Evolutionary conservation across 2,329 filamentous ascomycete species (phyloP), one percentile per base, ranked within the genome.

Genomic region (Sarocladium kiliense): DNA sequence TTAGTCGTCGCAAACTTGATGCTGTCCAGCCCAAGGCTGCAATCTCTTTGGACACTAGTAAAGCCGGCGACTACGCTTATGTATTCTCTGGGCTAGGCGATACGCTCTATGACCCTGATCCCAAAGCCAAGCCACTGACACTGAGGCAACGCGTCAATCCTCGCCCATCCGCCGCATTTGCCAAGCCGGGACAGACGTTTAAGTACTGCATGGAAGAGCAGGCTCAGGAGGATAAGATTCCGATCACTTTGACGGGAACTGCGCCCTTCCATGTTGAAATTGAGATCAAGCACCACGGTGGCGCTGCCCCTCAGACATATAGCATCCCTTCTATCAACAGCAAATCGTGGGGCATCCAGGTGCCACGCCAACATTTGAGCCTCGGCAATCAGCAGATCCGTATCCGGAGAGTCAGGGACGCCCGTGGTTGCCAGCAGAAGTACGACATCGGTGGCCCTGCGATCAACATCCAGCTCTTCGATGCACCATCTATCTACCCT

Each of bases 131-230:
- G 19, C 82, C 87, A 4, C 69, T 97, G 32, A 76, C 82, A 12
- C 76, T 99, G 30, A 84, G 88, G 62, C 94, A 99, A 69, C 87
- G 80, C 23, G 91, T 99, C 51, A 88, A 96, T 64, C 80, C 90
- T 14, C 88, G 88, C 57, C 94, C 94, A 1, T 84, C 86, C 2
- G 94, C 92, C 3, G 78, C 81, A 4, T 99, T 99, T 66, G 79
- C 81, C 57, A 89, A 89, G 61, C 90, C 92, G 2, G 92, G 92
- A 16, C 94, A 94, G 69, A 92, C 90, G 1, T 97, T 97, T 77
- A 96, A 94, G 68, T 96, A 93, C 71, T 99, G 94, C 73, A 87
- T 91, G 68, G 86, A 91, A 49, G 90, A 96, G 63, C 82, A 88
- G 53, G 84, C 84, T 54, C 84, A 86, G 30, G 90, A 95, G 64